Evolutionary conservation across 1,284 basidiomycete species (phyloP).

Genomic region (Rhodotorula sp.): DNA sequence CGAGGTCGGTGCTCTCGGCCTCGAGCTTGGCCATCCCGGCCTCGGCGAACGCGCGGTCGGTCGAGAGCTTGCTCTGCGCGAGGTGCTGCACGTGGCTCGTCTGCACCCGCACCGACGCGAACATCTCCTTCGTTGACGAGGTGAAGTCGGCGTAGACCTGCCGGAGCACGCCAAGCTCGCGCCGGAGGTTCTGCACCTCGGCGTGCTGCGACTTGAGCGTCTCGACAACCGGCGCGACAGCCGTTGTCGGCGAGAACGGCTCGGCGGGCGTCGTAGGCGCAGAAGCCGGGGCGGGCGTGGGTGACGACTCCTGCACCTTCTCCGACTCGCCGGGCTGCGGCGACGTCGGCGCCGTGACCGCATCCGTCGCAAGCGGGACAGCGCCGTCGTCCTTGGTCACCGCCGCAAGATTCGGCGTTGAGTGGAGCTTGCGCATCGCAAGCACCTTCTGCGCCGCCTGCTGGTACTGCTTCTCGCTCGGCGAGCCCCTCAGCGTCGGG

Average conservation of each 20-base stretch:
- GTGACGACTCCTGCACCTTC: background rate
- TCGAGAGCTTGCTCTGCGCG: conserved; percentile 77
- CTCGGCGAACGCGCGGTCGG: conserved; percentile 84
- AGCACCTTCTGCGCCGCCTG: conserved; percentile 38
- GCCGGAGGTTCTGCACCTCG: conserved; percentile 87
- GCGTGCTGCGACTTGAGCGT: conserved; percentile 91
- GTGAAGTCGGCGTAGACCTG: conserved; percentile 94
- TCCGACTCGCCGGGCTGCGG: background rate
- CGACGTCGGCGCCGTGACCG: background rate
- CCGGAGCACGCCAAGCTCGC: conserved; percentile 88
- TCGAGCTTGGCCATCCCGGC: conserved; percentile 90
- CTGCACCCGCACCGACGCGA: conserved; percentile 74
- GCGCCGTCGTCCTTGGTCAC: background rate
- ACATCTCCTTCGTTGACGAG: conserved; percentile 81
- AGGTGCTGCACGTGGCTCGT: conserved; percentile 83
- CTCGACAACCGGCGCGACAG: conserved; percentile 58
- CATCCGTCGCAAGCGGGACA: background rate
- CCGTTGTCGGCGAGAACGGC: background rate
- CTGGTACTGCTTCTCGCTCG: conserved; percentile 41
- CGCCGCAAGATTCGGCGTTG: background rate
- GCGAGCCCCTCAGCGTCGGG: conserved; percentile 13
- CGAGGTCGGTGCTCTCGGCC: conserved; percentile 78
- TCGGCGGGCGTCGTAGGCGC: background rate
- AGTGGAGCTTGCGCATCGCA: background rate
- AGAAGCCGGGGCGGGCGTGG: background rate